Evolutionary conservation across 257 asterid genomes (phyloP).

Genomic region (Ehretia macrophylla): DNA sequence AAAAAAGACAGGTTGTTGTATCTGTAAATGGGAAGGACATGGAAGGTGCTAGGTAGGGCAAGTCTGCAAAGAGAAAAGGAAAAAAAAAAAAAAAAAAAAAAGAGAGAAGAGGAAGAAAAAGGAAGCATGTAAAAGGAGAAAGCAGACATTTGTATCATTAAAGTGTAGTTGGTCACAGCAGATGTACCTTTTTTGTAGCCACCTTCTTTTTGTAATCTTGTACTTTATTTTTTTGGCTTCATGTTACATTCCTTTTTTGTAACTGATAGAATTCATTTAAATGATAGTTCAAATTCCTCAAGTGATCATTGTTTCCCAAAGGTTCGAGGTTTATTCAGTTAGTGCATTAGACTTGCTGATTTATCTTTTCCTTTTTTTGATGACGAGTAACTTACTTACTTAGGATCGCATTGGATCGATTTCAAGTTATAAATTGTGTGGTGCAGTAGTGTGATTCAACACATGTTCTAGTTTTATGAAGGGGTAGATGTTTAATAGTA

Average conservation of each 20-base stretch:
- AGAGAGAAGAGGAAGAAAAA: too few species aligned
- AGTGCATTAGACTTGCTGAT: too few species aligned
- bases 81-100: neutral
- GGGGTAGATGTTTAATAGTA: too few species aligned
- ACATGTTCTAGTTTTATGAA: too few species aligned
- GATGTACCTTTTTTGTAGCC: neutral
- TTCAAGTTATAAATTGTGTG: too few species aligned
- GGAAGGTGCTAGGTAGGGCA: conserved; percentile 5
- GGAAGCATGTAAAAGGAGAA: neutral
- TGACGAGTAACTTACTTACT: too few species aligned
- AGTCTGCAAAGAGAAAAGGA: neutral
- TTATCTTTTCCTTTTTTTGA: too few species aligned
- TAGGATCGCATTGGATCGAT: too few species aligned
- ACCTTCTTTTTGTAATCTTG: conserved; percentile 1
- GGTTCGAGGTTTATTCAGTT: too few species aligned
- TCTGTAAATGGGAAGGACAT: conserved; percentile 1
- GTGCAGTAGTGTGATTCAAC: too few species aligned
- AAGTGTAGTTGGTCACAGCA: neutral
- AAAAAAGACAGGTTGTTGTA: neutral
- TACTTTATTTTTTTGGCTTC: neutral
- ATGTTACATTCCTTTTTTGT: neutral
- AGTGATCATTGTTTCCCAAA: neutral
- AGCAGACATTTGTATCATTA: conserved; percentile 2
- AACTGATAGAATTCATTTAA: neutral
- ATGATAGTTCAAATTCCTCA: neutral